phyloP scores from a whole-genome alignment of 495 filamentous ascomycete genomes.

The Cairneyella variabilis region DNA sequence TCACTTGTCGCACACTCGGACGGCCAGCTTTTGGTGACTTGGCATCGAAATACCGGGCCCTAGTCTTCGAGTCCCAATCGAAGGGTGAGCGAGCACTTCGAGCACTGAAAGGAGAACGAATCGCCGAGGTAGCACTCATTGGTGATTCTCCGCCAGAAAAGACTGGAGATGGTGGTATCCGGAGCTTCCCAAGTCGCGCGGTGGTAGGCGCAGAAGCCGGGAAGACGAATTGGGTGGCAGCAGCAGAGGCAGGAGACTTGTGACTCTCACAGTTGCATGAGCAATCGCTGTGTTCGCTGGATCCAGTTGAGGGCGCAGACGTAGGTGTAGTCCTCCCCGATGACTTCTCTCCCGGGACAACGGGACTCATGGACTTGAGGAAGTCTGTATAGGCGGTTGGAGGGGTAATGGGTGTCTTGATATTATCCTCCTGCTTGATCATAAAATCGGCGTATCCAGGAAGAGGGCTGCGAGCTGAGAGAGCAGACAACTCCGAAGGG shows the following conservation, averaged over 20 bases:
- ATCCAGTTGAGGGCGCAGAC: slow-evolving; percentile 50
- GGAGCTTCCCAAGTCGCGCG: slow-evolving; percentile 37
- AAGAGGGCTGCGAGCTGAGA: slow-evolving; percentile 45
- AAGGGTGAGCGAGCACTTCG: slow-evolving; percentile 53
- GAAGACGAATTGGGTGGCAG: slow-evolving; percentile 42
- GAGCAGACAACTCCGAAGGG: slow-evolving; percentile 66
- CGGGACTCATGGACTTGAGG: slow-evolving; percentile 56
- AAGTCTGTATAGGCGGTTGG: slow-evolving; percentile 90
- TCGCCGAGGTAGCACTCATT: slow-evolving; percentile 30
- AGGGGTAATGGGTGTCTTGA: slow-evolving; percentile 86
- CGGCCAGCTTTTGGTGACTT: slow-evolving; percentile 38
- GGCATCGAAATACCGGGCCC: slow-evolving; percentile 41
- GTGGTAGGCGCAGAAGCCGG: slow-evolving; percentile 58
- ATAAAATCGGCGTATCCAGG: slow-evolving; percentile 45
- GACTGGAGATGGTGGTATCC: slow-evolving; percentile 58
- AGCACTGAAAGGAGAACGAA: slow-evolving; percentile 37
- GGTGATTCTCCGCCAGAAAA: slow-evolving; percentile 44
- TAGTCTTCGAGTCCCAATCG: slow-evolving; percentile 57
- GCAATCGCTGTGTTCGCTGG: slow-evolving; percentile 45
- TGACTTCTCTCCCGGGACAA: slow-evolving; percentile 31
- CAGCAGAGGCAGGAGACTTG: slow-evolving; percentile 33
- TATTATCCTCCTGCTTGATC: slow-evolving; percentile 48
- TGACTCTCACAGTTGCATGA: slow-evolving; percentile 52
- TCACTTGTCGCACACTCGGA: slow-evolving; percentile 52
- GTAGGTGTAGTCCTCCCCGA: slow-evolving; percentile 36